These are phyloP conservation scores for Hura crepitans DNA, from an alignment of 441 rosid genomes.

Conservation along the genomic window DNA sequence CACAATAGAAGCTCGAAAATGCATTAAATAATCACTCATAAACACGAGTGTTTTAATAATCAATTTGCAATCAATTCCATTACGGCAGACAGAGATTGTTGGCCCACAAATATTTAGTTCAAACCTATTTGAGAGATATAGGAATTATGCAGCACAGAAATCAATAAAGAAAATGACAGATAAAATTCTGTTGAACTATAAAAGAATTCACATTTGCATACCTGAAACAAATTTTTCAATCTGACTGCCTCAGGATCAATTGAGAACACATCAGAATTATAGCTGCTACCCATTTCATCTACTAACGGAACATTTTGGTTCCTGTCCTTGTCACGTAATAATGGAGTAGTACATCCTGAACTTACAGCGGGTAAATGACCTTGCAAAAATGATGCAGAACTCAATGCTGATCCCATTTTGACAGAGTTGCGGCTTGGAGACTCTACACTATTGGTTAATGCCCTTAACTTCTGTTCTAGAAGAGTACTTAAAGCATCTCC, in stretches of 20 bases:
- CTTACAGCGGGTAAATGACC: conserved; percentile 23
- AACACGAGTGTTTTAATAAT: background rate
- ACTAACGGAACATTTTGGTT: conserved; percentile 14
- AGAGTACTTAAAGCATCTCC: conserved; percentile 79
- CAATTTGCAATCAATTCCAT: background rate
- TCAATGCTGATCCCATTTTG: conserved; percentile 38
- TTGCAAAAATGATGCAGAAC: conserved; percentile 32
- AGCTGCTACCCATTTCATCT: conserved; percentile 26
- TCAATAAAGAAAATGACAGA: background rate
- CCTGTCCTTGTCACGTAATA: conserved; percentile 22
- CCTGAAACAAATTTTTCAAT: conserved; percentile 49
- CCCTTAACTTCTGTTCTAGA: conserved; percentile 80
- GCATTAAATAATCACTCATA: background rate
- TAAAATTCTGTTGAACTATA: too few species aligned
- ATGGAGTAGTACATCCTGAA: conserved; percentile 20
- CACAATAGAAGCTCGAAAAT: background rate
- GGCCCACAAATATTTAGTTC: background rate
- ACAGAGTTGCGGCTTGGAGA: conserved; percentile 46
- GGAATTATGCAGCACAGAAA: background rate
- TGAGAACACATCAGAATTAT: conserved; percentile 29
- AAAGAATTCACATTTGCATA: conserved; percentile 21
- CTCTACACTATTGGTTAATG: conserved; percentile 57
- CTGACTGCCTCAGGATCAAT: conserved; percentile 25
- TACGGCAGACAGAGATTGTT: too few species aligned
- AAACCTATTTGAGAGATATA: background rate